Evolutionary conservation across 805 yeast genomes (phyloP), one percentile per base, ranked within the genome.

Genomic region (Wickerhamomyces kurtzmanii): DNA sequence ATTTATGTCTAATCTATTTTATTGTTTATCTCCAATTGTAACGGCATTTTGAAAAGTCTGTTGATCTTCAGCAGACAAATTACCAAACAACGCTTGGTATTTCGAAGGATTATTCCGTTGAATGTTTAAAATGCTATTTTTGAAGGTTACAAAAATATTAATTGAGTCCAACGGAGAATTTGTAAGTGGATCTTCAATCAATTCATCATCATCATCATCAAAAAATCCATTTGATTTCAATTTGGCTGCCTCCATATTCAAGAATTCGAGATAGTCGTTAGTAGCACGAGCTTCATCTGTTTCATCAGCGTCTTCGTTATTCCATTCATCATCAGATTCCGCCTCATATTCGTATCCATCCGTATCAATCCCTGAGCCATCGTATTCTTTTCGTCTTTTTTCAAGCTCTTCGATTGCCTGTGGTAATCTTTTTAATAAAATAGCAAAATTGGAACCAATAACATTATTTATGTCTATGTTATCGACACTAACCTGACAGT

Each of bases 101-200:
- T 63, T 62, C 11, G 45, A 42, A 1, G 56, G 50, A 36, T 75
- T 74, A 7, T 52, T 46, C 17, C 57, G 62, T 40, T 73, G 76
- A 13, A 81, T 46, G 2, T 49, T 45, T 4, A 59, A 33, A 12
- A 83, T 53, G 12, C 70, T 65, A 12, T 69, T 65, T 31, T 75
- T 71, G 52, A 86, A 75, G 3, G 72, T 69, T 11, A 63, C 62
- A 52, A 75, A 85, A 4, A 81, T 76, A 46, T 89, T 81, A 27
- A 86, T 55, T 23, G 63, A 59, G 46, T 89, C 96, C 26, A 91
- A 64, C 4, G 93, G 77, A 1, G 89, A 79, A 38, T 76, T 79
- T 15, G 81, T 70, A 47, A 81, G 61, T 8, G 95, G 75, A 46
- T 81, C 95, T 45, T 87, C 96, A 25, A 76, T 75, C 24, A 82